Evolutionary conservation across 768 basidiomycete genomes (phyloP).

Genomic region (Kwoniella heveanensis): DNA sequence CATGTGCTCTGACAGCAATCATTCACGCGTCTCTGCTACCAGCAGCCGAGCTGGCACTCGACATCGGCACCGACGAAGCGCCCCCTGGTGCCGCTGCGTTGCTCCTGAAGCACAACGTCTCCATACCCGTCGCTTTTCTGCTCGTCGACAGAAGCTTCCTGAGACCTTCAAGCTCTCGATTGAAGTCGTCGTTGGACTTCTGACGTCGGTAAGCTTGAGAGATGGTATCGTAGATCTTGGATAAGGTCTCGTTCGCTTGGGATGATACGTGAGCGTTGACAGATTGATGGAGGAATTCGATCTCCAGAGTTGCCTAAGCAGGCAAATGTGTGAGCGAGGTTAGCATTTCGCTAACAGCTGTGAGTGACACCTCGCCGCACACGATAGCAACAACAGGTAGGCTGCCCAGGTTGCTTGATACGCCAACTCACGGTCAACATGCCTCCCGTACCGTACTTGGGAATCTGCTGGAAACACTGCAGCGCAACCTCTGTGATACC

Average conservation of each 20-base stretch:
- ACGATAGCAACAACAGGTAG: not conserved
- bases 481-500: slow-evolving; percentile 81
- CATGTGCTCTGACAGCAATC: too few relatives aligned
- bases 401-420: not conserved
- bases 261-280: slow-evolving; percentile 81
- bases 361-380: too few relatives aligned
- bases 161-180: slow-evolving; percentile 82
- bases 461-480: slow-evolving; percentile 81
- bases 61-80: not conserved
- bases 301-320: slow-evolving; percentile 88
- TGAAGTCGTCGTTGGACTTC: slow-evolving; percentile 65
- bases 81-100: not conserved
- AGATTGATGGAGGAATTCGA: slow-evolving; percentile 98
- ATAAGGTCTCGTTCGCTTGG: slow-evolving; percentile 76
- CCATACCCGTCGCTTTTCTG: slow-evolving; percentile 84
- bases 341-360: too few relatives aligned
- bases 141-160: slow-evolving; percentile 87
- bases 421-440: slow-evolving; percentile 79
- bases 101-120: slow-evolving; percentile 81
- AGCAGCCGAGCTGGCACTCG: not conserved
- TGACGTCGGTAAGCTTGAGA: slow-evolving; percentile 87
- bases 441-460: slow-evolving; percentile 94
- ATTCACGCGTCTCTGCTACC: not conserved
- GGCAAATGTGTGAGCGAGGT: not conserved
- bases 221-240: slow-evolving; percentile 90